Conservation (phyloP, 2,329 filamentous ascomycete genomes). For the Ophiostoma tasmaniense region DNA sequence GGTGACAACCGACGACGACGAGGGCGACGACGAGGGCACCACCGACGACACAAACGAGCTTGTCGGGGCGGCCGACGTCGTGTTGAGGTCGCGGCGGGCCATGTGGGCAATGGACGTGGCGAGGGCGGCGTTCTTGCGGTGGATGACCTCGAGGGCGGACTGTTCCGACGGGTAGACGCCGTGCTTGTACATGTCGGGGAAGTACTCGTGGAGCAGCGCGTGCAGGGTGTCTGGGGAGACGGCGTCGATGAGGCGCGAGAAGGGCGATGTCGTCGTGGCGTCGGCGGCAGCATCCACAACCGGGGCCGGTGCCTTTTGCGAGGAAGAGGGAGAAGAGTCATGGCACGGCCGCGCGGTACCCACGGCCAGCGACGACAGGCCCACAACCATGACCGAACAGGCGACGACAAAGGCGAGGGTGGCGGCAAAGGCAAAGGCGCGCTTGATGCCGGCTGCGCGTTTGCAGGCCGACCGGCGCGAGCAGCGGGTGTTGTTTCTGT, state of each 20-base stretch:
- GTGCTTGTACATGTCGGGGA: slow-evolving; percentile 56
- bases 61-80: slow-evolving; percentile 19
- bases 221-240: slow-evolving; percentile 39
- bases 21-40: background rate
- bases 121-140: slow-evolving; percentile 51
- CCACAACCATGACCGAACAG: background rate
- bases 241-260: slow-evolving; percentile 21
- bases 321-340: too few relatives aligned
- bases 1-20: slow-evolving; percentile 9
- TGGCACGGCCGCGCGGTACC: slow-evolving; percentile 5
- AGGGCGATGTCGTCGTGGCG: slow-evolving; percentile 10
- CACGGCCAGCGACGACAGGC: slow-evolving; percentile 4
- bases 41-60: slow-evolving; percentile 23
- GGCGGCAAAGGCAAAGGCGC: slow-evolving; percentile 4
- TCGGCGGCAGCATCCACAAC: background rate
- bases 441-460: slow-evolving; percentile 8
- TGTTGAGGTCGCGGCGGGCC: slow-evolving; percentile 43
- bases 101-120: slow-evolving; percentile 56
- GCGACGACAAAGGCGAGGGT: slow-evolving; percentile 8
- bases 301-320: background rate
- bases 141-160: slow-evolving; percentile 54
- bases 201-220: slow-evolving; percentile 54
- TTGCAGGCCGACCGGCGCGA: slow-evolving; percentile 3
- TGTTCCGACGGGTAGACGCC: slow-evolving; percentile 59
- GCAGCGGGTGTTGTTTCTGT: background rate